Evolutionary conservation across 1,139 yeast genomes (phyloP).

Genomic region (Arxiozyma slooffiae): DNA sequence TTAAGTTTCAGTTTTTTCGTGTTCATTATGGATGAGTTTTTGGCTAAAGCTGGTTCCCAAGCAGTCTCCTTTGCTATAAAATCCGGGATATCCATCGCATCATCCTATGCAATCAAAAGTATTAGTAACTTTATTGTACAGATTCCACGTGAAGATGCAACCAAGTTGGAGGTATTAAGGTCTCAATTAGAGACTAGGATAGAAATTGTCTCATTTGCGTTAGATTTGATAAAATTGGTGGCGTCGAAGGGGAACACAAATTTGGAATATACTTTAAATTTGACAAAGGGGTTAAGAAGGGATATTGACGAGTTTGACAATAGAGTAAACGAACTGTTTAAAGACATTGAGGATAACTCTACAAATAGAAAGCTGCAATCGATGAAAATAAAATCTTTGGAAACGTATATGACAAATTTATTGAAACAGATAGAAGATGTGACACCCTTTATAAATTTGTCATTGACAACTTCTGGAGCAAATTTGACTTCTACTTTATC

Average conservation of each 20-base stretch:
- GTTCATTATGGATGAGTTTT: slow-evolving; percentile 43
- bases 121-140: slow-evolving; percentile 49
- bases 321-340: slow-evolving; percentile 34
- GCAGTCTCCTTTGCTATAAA: slow-evolving; percentile 73
- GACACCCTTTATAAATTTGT: slow-evolving; percentile 58
- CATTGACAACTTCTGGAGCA: slow-evolving; percentile 64
- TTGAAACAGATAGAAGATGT: slow-evolving; percentile 52
- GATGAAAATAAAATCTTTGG: slow-evolving; percentile 41
- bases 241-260: slow-evolving; percentile 67
- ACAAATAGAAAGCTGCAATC: slow-evolving; percentile 30
- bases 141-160: slow-evolving; percentile 52
- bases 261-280: slow-evolving; percentile 45
- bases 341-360: slow-evolving; percentile 17
- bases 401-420: slow-evolving; percentile 41
- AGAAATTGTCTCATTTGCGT: slow-evolving; percentile 55
- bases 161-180: slow-evolving; percentile 36
- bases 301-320: slow-evolving; percentile 55
- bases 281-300: slow-evolving; percentile 47
- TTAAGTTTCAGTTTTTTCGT: neutral
- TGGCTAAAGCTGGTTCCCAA: slow-evolving; percentile 60
- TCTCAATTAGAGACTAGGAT: slow-evolving; percentile 50
- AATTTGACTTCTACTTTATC: slow-evolving; percentile 46
- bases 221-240: slow-evolving; percentile 57
- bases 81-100: slow-evolving; percentile 68
- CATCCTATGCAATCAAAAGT: slow-evolving; percentile 64